A percentile compares a stretch with the other conserved stretches of the same genome.
These are phyloP conservation scores for Sistotremastrum niveocremeum DNA, from an alignment of 768 basidiomycete genomes.

Conservation along the genomic window DNA sequence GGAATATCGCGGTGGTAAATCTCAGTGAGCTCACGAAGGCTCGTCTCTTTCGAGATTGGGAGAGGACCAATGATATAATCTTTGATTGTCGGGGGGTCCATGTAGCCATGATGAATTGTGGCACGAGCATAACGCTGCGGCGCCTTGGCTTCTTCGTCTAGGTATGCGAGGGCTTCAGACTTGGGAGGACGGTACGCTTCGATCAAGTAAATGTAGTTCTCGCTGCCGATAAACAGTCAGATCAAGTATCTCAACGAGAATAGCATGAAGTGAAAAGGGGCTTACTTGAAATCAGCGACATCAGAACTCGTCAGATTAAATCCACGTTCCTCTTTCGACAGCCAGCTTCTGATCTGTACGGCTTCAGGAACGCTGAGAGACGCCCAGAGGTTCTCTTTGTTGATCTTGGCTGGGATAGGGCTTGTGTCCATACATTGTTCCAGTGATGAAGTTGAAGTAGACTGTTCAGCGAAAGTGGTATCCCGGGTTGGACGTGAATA, in stretches of 20 bases:
- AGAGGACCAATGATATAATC: constrained; percentile 50
- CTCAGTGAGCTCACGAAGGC: constrained; percentile 28
- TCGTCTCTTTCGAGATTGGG: constrained; percentile 28
- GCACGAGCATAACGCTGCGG: constrained; percentile 33
- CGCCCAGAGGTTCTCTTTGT: constrained; percentile 32
- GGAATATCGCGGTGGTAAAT: constrained; percentile 44
- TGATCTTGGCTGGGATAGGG: not conserved
- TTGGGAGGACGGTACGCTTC: constrained; percentile 39
- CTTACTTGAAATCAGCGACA: constrained; percentile 14
- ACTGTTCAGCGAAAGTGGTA: no score
- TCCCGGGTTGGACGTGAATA: no score
- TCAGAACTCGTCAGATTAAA: constrained; percentile 35
- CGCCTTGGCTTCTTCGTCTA: constrained; percentile 16
- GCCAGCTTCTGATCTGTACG: constrained; percentile 30
- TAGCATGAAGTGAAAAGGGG: not conserved
- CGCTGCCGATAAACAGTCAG: constrained; percentile 11
- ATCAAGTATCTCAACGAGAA: not conserved
- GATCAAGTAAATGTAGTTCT: constrained; percentile 38
- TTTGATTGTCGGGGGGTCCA: constrained; percentile 26
- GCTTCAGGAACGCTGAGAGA: constrained; percentile 34
- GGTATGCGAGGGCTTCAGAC: constrained; percentile 30
- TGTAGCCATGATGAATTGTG: constrained; percentile 36
- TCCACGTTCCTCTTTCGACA: constrained; percentile 23
- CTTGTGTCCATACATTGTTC: not conserved
- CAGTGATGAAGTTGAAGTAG: not conserved